phyloP scores from a whole-genome alignment of 306 rosid genomes.

The Morella rubra region DNA sequence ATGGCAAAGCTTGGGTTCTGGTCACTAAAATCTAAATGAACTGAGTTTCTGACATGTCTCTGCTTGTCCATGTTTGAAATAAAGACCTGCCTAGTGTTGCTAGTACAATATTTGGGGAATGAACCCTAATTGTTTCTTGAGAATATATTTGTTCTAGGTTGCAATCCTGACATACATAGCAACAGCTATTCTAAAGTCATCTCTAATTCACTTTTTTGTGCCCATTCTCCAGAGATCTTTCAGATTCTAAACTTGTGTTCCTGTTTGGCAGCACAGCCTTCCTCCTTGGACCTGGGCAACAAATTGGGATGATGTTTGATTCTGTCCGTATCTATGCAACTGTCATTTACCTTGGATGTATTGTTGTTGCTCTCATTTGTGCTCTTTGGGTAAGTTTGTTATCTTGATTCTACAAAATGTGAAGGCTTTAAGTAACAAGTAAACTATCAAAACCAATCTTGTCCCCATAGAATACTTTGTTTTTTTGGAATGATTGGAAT shows the following conservation, averaged over 20 bases:
- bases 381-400: conserved; percentile 73
- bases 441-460: background rate
- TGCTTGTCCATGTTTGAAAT: background rate
- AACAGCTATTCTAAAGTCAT: conserved; percentile 15
- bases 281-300: conserved; percentile 79
- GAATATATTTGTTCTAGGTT: background rate
- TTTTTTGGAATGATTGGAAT: background rate
- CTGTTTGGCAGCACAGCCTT: conserved; percentile 87
- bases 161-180: background rate
- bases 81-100: background rate
- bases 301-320: conserved; percentile 84
- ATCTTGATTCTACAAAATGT: background rate
- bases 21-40: background rate
- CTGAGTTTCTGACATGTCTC: background rate
- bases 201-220: background rate
- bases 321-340: conserved; percentile 76
- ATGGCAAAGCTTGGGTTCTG: background rate
- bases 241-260: conserved; percentile 32
- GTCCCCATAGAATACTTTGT: background rate
- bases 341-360: conserved; percentile 79
- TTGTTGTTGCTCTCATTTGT: conserved; percentile 78
- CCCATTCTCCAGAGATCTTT: background rate
- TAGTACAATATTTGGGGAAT: background rate
- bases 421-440: background rate
- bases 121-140: background rate